Conservation (phyloP, 257 asterid species). For the Ajuga chamaepitys region DNA sequence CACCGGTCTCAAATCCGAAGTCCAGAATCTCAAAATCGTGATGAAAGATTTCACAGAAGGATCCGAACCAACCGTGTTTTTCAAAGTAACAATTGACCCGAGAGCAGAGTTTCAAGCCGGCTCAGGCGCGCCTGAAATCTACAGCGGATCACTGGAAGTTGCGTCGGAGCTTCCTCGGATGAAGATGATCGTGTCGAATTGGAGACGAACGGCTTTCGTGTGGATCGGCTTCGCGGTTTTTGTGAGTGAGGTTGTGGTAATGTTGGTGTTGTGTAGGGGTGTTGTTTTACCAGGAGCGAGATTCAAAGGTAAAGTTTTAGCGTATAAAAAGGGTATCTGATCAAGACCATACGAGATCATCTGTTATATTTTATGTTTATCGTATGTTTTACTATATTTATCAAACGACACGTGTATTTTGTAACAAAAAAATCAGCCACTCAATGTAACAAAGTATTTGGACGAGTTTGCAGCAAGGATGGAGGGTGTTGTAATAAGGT, state of each 20-base stretch:
- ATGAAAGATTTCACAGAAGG: slow-evolving; percentile 33
- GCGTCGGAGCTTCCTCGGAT: slow-evolving; percentile 40
- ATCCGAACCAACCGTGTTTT: slow-evolving; percentile 24
- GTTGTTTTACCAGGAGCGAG: slow-evolving; percentile 28
- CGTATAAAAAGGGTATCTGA: too few species aligned
- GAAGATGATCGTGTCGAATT: slow-evolving; percentile 30
- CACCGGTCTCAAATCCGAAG: slow-evolving; percentile 46
- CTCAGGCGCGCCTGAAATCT: slow-evolving; percentile 51
- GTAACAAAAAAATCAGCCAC: too few species aligned
- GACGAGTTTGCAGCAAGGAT: too few species aligned
- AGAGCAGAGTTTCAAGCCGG: slow-evolving; percentile 46
- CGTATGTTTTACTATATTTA: too few species aligned
- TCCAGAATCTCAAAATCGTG: slow-evolving; percentile 32
- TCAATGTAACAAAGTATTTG: too few species aligned
- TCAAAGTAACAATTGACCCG: slow-evolving; percentile 40
- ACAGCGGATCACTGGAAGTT: slow-evolving; percentile 32
- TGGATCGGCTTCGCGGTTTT: slow-evolving; percentile 37
- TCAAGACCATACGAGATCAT: too few species aligned
- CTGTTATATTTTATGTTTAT: too few species aligned
- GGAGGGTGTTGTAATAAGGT: too few species aligned
- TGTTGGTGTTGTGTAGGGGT: slow-evolving; percentile 26
- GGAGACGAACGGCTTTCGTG: slow-evolving; percentile 50
- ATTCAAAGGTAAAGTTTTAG: slow-evolving; percentile 10
- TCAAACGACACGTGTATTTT: too few species aligned
- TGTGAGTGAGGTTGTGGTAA: slow-evolving; percentile 17